A percentile compares a stretch with the other conserved stretches of the same genome.
These are phyloP conservation scores for Zasmidium cellare DNA, from an alignment of 2,329 filamentous ascomycete genomes.

Conservation along the genomic window DNA sequence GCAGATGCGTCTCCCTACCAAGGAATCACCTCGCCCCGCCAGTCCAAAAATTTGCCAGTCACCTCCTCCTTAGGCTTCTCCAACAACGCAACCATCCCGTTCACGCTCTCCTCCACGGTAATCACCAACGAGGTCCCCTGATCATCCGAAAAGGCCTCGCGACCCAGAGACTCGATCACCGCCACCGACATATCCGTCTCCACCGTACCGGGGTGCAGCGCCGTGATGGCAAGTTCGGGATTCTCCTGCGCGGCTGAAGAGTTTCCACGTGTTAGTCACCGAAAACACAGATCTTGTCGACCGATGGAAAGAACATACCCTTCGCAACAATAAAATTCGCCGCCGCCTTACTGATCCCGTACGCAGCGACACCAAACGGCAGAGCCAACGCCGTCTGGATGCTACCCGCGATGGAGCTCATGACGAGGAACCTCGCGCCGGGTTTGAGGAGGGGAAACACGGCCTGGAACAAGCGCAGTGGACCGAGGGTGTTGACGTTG, in stretches of 20 bases:
- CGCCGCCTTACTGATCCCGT: slow-evolving; percentile 10
- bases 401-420: background rate
- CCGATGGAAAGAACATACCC: background rate
- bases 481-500: slow-evolving; percentile 9
- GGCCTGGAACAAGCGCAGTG: slow-evolving; percentile 7
- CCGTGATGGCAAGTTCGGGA: background rate
- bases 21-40: background rate
- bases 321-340: background rate
- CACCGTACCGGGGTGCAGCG: background rate
- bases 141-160: no score
- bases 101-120: background rate
- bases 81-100: background rate
- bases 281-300: no score
- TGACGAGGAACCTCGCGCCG: background rate
- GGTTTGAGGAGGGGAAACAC: background rate
- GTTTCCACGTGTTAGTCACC: no score
- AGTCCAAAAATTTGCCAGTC: background rate
- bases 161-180: no score
- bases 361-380: background rate
- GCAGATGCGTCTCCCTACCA: no score
- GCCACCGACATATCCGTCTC: background rate
- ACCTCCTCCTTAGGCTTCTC: background rate
- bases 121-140: no score
- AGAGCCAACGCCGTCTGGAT: background rate
- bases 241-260: background rate